phyloP scores from a whole-genome alignment of 2,329 filamentous ascomycete genomes.

The Berkeleyomyces basicola region DNA sequence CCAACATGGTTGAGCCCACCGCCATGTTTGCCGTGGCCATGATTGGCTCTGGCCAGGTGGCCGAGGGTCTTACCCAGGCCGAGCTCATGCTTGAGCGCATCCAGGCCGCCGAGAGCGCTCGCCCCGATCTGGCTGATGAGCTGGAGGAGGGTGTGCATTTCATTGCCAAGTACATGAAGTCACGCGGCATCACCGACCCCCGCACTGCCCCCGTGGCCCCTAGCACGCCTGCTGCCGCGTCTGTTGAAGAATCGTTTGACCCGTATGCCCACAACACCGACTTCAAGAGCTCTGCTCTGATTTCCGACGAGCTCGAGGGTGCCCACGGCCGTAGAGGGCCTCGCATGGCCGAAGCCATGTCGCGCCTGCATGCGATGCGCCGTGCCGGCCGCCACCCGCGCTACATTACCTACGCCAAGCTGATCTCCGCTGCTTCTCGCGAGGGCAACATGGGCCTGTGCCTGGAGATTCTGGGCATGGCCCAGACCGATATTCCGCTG shows the following conservation, averaged over 20 bases:
- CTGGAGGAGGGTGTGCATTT: conserved; percentile 75
- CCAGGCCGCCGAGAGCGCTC: conserved; percentile 36
- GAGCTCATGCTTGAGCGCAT: conserved; percentile 80
- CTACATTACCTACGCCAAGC: conserved; percentile 92
- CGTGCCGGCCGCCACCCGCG: conserved; percentile 79
- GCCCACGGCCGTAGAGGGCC: conserved; percentile 54
- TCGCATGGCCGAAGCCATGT: conserved; percentile 63
- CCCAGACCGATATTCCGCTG: conserved; percentile 73
- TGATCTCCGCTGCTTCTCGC: conserved; percentile 79
- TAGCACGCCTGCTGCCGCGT: conserved; percentile 30
- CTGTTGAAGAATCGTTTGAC: conserved; percentile 67
- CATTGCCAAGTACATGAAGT: conserved; percentile 41
- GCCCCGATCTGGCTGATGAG: conserved; percentile 50
- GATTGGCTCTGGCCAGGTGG: conserved; percentile 67
- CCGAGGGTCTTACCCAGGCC: conserved; percentile 63
- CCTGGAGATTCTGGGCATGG: conserved; percentile 77
- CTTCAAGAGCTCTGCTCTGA: conserved; percentile 80
- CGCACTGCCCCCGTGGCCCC: conserved; percentile 24
- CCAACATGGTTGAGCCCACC: conserved; percentile 66
- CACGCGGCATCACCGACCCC: conserved; percentile 37
- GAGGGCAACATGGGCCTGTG: conserved; percentile 67
- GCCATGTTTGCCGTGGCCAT: conserved; percentile 82
- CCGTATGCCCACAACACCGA: conserved; percentile 83
- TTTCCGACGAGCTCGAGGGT: conserved; percentile 78
- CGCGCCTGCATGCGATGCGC: conserved; percentile 81